Conservation (phyloP, 768 basidiomycete genomes). For the Cubamyces sp. region DNA sequence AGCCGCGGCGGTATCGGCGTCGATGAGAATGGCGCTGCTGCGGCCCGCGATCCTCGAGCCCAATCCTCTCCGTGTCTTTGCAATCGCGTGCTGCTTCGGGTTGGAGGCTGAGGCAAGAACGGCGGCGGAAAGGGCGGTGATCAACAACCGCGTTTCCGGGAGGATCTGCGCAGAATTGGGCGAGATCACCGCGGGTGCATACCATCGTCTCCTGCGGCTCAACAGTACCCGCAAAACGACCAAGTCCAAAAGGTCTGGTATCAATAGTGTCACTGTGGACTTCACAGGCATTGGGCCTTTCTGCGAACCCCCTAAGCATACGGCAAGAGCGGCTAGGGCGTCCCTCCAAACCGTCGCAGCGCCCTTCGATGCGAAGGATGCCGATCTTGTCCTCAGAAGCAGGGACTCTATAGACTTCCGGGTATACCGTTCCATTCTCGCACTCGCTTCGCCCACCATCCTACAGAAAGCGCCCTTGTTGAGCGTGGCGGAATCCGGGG, state of each 20-base stretch:
- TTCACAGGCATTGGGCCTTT: neutral
- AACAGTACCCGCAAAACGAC: neutral
- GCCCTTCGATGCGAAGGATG: conserved; percentile 10
- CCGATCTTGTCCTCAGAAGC: conserved; percentile 17
- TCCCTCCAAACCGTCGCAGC: neutral
- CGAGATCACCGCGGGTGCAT: conserved; percentile 18
- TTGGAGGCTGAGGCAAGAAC: conserved; percentile 42
- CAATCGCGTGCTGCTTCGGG: conserved; percentile 39
- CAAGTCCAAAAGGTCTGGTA: neutral
- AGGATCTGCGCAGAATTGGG: conserved; percentile 14
- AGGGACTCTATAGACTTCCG: conserved; percentile 16
- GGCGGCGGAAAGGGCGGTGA: conserved; percentile 51
- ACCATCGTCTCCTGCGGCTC: conserved; percentile 17
- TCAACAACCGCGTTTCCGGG: conserved; percentile 50
- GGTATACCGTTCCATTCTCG: conserved; percentile 9
- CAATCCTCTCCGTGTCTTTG: conserved; percentile 38
- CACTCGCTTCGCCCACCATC: conserved; percentile 24
- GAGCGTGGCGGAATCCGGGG: neutral
- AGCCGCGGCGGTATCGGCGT: conserved; percentile 37
- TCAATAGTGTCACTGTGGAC: neutral
- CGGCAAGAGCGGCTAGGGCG: neutral
- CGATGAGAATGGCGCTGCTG: neutral
- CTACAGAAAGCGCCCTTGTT: conserved; percentile 50
- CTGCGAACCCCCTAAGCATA: neutral
- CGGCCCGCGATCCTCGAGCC: conserved; percentile 31